Conservation (phyloP, 2,329 filamentous ascomycete genomes). For the Fusarium fujikuroi region DNA sequence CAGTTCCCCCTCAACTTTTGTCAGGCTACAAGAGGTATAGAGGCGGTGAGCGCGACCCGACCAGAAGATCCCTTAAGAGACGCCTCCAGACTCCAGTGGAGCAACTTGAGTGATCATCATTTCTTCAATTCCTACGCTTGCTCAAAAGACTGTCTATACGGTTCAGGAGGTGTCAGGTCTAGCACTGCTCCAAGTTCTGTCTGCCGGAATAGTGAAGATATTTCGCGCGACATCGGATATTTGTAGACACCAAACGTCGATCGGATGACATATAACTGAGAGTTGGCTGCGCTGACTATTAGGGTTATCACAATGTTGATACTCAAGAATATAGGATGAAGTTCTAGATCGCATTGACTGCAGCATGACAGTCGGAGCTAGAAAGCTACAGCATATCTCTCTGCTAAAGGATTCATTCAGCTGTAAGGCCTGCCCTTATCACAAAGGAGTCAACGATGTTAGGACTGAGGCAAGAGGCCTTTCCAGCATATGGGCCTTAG, state of each 20-base stretch:
- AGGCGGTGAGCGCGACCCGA: neutral
- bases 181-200: neutral
- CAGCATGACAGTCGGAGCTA: rapidly evolving
- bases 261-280: no score
- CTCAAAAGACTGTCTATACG: rapidly evolving
- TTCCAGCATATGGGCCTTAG: no score
- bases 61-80: rapidly evolving
- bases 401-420: neutral
- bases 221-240: neutral
- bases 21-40: no score
- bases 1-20: no score
- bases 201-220: no score
- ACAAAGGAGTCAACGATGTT: neutral
- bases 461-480: neutral
- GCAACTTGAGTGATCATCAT: no score
- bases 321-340: rapidly evolving
- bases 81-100: neutral
- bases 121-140: neutral
- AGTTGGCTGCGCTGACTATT: no score
- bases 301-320: no score
- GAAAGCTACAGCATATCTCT: neutral
- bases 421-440: neutral
- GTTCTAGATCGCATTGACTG: no score
- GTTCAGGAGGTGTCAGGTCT: rapidly evolving
- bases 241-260: rapidly evolving